These are phyloP conservation scores for Nannizziopsis barbatae DNA, from an alignment of 2,329 filamentous ascomycete genomes.

Conservation along the genomic window DNA sequence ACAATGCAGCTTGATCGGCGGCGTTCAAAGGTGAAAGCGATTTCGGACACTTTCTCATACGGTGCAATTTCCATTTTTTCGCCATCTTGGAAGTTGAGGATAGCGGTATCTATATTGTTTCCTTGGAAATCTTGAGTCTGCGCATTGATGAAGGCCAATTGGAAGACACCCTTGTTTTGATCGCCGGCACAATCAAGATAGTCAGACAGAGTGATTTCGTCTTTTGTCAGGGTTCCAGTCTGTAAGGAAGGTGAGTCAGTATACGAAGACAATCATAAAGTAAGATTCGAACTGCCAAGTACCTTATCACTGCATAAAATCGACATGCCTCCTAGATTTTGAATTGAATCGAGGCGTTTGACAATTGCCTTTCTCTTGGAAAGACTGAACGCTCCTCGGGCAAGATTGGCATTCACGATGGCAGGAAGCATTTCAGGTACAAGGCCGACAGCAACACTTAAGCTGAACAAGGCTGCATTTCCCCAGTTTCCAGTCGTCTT, in stretches of 20 bases:
- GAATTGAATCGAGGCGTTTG: conserved; percentile 6
- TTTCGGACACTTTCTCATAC: not conserved
- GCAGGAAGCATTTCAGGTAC: conserved; percentile 6
- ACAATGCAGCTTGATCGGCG: conserved; percentile 5
- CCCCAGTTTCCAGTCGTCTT: conserved; percentile 7
- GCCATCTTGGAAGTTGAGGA: not conserved
- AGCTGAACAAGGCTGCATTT: conserved; percentile 6
- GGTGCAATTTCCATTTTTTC: not conserved
- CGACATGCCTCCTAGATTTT: conserved; percentile 7
- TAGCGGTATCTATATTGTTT: not conserved
- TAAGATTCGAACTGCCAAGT: not conserved
- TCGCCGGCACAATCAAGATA: conserved; percentile 1
- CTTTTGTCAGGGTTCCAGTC: conserved; percentile 3
- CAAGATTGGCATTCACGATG: conserved; percentile 7
- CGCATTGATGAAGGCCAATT: conserved; percentile 1
- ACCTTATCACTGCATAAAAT: conserved; percentile 8
- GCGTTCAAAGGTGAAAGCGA: not conserved
- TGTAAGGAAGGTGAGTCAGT: not conserved
- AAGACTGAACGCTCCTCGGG: conserved; percentile 1
- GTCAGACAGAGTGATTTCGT: conserved; percentile 3
- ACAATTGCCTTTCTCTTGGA: conserved; percentile 8
- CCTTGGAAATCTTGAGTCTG: not conserved
- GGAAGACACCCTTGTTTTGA: not conserved
- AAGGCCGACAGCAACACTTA: conserved; percentile 7
- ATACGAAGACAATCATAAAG: not conserved